Conservation (phyloP, 164 flowering plant species). For the Umbilicus rupestris region DNA sequence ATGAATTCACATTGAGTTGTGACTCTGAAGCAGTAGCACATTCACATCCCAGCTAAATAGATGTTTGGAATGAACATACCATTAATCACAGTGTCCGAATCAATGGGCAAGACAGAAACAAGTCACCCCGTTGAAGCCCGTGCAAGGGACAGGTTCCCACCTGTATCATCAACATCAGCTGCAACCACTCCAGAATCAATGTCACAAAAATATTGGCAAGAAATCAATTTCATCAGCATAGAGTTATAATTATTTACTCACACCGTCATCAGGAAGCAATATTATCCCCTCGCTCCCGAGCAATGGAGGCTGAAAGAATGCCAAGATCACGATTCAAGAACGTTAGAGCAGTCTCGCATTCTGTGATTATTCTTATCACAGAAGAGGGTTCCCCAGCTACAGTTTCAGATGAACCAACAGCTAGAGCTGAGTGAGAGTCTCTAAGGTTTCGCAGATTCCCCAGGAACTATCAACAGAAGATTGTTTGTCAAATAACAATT, state of each 20-base stretch:
- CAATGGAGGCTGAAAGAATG: slow-evolving; percentile 84
- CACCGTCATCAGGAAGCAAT: slow-evolving; percentile 13
- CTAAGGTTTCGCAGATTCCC: slow-evolving; percentile 85
- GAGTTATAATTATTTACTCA: neutral
- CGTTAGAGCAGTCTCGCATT: slow-evolving; percentile 79
- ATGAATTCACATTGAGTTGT: too few relatives aligned
- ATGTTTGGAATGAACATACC: too few relatives aligned
- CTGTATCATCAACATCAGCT: too few relatives aligned
- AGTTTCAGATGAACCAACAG: slow-evolving; percentile 68
- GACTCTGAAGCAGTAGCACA: too few relatives aligned
- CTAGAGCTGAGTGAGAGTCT: slow-evolving; percentile 84
- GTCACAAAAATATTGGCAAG: too few relatives aligned
- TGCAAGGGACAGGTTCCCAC: too few relatives aligned
- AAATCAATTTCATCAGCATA: too few relatives aligned
- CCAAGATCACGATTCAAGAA: slow-evolving; percentile 87
- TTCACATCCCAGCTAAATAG: too few relatives aligned
- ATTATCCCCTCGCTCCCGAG: slow-evolving; percentile 62
- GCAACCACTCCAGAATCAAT: too few relatives aligned
- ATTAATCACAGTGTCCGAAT: too few relatives aligned
- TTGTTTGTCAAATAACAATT: neutral
- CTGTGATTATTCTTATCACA: slow-evolving; percentile 79
- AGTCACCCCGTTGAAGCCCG: too few relatives aligned
- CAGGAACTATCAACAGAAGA: slow-evolving; percentile 46
- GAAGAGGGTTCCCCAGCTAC: slow-evolving; percentile 63
- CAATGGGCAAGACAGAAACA: too few relatives aligned